Base-by-base conservation (phyloP, 371 early-diverging fungal genomes). In the Lichtheimia ramosa region DNA sequence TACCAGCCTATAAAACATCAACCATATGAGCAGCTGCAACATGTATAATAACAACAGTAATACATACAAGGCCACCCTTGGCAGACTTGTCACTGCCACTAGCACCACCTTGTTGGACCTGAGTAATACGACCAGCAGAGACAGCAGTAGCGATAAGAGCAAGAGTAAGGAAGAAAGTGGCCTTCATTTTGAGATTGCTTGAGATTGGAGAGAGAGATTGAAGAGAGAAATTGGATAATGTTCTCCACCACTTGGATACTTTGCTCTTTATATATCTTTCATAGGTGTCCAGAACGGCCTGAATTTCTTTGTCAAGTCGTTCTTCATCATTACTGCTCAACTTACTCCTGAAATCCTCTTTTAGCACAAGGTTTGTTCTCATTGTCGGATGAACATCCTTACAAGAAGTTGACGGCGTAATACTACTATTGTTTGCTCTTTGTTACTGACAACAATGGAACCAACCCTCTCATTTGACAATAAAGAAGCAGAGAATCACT, bases 101-200 rank as follows among this genome's bases (percentile, higher is more conserved):
- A n/a, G 20, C 39, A 14, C 39, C 51, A 42, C 34, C 55, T 5
- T 51, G n/a, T 15, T 48, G 34, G 14, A 15, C 27, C 5, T 49
- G 43, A 20, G 1, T 43, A n/a, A 20, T 24, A 16, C 16, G 41
- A 18, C 49, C 28, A 15, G 62, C 62, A 21, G 34, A 55, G 51
- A 52, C 62, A 41, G 16, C 21, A 43, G 39, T 50, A 34, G 55
- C 48, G 40, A 61, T n/a, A 23, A 21, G 27, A 40, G 62, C 62
- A 34, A 57, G n/a, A 55, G 62, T 54, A 50, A 50, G 23, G 39
- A 61, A 18, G 21, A 46, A 55, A 55, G 62, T n/a, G 62, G 42
- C 21, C 62, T 61, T 61, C 62, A 61, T 61, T 46, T 28, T 48
- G 16, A 57, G 23, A 43, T n/a, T n/a, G 20, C 7, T 46, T 43